phyloP scores from a whole-genome alignment of 176 grass and related monocot species.

The Lolium multiflorum region DNA sequence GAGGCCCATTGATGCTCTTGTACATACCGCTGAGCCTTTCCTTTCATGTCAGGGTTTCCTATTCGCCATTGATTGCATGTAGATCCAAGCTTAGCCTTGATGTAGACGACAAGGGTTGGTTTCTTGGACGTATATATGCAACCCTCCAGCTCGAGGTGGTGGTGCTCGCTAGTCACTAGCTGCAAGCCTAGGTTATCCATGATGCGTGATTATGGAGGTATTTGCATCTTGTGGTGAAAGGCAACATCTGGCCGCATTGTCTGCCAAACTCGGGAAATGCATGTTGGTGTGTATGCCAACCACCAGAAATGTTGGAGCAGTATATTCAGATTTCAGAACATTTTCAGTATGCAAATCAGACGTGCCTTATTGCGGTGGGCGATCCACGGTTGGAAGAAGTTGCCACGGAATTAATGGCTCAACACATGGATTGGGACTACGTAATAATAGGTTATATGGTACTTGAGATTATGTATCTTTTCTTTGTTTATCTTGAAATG shows the following conservation, averaged over 20 bases:
- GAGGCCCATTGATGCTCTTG: slow-evolving; percentile 47
- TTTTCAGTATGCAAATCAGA: background rate
- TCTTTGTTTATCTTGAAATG: background rate
- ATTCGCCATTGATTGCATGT: slow-evolving; percentile 32
- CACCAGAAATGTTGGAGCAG: background rate
- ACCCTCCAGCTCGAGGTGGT: too few relatives aligned
- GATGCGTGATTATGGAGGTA: background rate
- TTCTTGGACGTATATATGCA: background rate
- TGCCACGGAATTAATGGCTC: background rate
- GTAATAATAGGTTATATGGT: background rate
- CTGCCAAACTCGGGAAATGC: background rate
- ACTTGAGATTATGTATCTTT: background rate
- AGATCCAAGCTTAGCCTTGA: background rate
- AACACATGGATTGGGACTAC: background rate
- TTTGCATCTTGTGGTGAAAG: background rate
- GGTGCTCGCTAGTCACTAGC: background rate
- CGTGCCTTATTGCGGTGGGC: background rate
- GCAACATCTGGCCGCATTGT: background rate
- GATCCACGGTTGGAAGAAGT: background rate
- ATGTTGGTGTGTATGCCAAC: background rate
- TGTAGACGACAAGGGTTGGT: background rate
- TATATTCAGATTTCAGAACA: background rate
- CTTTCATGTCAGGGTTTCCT: slow-evolving; percentile 23
- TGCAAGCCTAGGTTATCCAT: background rate
- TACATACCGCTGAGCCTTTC: background rate